A percentile compares a stretch with the other conserved stretches of the same genome.
These are phyloP conservation scores for Talaromyces piceae DNA, from an alignment of 2,329 filamentous ascomycete species.

Conservation along the genomic window DNA sequence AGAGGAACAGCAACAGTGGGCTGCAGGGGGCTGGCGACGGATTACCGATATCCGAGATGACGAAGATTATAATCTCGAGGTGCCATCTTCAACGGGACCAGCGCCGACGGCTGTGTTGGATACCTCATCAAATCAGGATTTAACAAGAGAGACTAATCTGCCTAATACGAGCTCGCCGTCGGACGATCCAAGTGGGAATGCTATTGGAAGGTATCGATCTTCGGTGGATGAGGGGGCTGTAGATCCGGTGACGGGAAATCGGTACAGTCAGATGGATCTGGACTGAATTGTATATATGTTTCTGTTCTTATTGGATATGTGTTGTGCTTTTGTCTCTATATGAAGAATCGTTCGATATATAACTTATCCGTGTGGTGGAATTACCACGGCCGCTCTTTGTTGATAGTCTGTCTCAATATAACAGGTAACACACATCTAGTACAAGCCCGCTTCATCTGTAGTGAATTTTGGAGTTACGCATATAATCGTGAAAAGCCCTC, in stretches of 20 bases:
- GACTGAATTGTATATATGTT: not conserved
- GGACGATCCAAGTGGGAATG: slow-evolving; percentile 3
- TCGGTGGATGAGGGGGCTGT: slow-evolving; percentile 10
- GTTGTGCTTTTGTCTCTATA: not conserved
- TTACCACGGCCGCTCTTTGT: not conserved
- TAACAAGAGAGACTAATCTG: not conserved
- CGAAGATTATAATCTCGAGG: slow-evolving; percentile 5
- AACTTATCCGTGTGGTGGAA: too few relatives aligned
- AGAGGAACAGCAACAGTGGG: slow-evolving; percentile 14
- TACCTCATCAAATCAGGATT: slow-evolving; percentile 3
- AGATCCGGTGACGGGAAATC: slow-evolving; percentile 11
- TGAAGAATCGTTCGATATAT: too few relatives aligned
- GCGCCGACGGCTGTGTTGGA: not conserved
- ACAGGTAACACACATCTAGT: too few relatives aligned
- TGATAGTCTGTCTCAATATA: too few relatives aligned
- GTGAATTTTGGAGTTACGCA: too few relatives aligned
- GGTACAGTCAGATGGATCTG: slow-evolving; percentile 7
- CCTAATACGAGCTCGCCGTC: slow-evolving; percentile 5
- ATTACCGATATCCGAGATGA: slow-evolving; percentile 21
- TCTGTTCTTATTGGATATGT: not conserved
- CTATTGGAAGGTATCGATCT: not conserved
- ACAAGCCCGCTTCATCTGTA: too few relatives aligned
- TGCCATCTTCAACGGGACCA: slow-evolving; percentile 4
- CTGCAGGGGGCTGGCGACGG: slow-evolving; percentile 14
- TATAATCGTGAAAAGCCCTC: slow-evolving; percentile 66